A percentile compares a stretch with the other conserved stretches of the same genome.
Evolutionary conservation across 164 flowering plant genomes (phyloP).

Genomic region (Aristolochia fimbriata): DNA sequence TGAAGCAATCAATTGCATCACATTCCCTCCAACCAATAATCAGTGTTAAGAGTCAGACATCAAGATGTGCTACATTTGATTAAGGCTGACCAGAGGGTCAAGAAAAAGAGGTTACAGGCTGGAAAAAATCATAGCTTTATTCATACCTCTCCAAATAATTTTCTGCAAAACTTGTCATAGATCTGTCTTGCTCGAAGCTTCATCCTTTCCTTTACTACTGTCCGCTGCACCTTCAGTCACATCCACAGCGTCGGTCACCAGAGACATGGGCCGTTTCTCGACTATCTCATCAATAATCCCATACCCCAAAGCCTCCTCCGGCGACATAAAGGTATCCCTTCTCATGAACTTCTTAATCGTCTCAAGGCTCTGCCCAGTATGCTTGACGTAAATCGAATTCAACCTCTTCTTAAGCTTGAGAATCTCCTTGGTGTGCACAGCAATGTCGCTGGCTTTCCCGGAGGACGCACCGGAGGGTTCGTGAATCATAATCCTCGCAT

Average conservation of each 20-base stretch:
- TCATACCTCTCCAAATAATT: too few relatives aligned
- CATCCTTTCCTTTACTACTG: slow-evolving; percentile 28
- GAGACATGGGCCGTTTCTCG: slow-evolving; percentile 58
- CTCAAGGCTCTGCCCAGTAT: slow-evolving; percentile 70
- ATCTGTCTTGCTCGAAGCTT: slow-evolving; percentile 20
- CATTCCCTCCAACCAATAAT: too few relatives aligned
- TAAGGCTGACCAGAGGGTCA: too few relatives aligned
- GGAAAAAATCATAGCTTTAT: too few relatives aligned
- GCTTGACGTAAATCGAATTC: slow-evolving; percentile 70
- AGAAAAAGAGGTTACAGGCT: too few relatives aligned
- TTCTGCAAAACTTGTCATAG: too few relatives aligned
- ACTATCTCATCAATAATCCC: slow-evolving; percentile 92
- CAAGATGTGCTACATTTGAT: too few relatives aligned
- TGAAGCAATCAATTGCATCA: too few relatives aligned
- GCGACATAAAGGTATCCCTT: slow-evolving; percentile 87
- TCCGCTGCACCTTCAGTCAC: slow-evolving; percentile 17
- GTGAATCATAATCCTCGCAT: slow-evolving; percentile 91
- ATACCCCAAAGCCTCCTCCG: slow-evolving; percentile 88
- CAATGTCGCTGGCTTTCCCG: slow-evolving; percentile 83
- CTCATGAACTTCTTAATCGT: slow-evolving; percentile 73
- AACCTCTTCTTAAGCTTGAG: slow-evolving; percentile 63
- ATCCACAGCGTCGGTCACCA: slow-evolving; percentile 78
- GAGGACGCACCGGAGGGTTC: slow-evolving; percentile 95
- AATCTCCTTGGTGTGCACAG: slow-evolving; percentile 84
- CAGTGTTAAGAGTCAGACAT: too few relatives aligned